These are phyloP conservation scores for Saxophila tyrrhenica DNA, from an alignment of 495 filamentous ascomycete species.

Conservation along the genomic window DNA sequence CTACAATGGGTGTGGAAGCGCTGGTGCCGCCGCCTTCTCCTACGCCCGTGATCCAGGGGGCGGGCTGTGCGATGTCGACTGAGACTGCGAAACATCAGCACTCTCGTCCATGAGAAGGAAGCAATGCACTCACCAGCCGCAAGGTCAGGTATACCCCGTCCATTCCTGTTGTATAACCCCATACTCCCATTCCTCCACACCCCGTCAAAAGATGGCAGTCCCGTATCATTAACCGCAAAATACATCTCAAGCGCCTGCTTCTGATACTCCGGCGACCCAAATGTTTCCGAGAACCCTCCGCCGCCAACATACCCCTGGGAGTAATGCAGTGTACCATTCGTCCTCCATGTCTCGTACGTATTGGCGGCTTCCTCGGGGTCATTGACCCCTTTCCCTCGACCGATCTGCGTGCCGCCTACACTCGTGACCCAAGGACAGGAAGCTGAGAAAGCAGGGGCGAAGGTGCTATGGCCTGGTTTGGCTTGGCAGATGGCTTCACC, in stretches of 20 bases:
- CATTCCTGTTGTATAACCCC: conserved; percentile 39
- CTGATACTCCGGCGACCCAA: conserved; percentile 30
- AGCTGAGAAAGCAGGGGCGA: conserved; percentile 31
- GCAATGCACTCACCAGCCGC: conserved; percentile 37
- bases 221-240: neutral
- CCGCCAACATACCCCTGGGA: no score
- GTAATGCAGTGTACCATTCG: conserved; percentile 2
- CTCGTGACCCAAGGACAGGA: conserved; percentile 37
- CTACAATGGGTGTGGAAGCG: conserved; percentile 3
- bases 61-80: conserved; percentile 40
- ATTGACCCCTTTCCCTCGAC: conserved; percentile 22
- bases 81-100: neutral
- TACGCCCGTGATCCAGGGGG: neutral
- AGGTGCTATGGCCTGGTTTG: conserved; percentile 9
- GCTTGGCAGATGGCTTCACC: neutral
- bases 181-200: conserved; percentile 17
- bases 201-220: neutral
- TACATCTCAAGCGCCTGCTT: conserved; percentile 11
- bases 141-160: conserved; percentile 56
- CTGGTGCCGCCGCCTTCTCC: neutral
- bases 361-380: conserved; percentile 29
- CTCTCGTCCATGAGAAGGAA: conserved; percentile 1
- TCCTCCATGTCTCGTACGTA: neutral
- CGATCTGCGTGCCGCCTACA: conserved; percentile 34
- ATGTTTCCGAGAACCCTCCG: conserved; percentile 39